Evolutionary conservation across 2,329 filamentous ascomycete species (phyloP).

Genomic region (Diaporthe sp.): DNA sequence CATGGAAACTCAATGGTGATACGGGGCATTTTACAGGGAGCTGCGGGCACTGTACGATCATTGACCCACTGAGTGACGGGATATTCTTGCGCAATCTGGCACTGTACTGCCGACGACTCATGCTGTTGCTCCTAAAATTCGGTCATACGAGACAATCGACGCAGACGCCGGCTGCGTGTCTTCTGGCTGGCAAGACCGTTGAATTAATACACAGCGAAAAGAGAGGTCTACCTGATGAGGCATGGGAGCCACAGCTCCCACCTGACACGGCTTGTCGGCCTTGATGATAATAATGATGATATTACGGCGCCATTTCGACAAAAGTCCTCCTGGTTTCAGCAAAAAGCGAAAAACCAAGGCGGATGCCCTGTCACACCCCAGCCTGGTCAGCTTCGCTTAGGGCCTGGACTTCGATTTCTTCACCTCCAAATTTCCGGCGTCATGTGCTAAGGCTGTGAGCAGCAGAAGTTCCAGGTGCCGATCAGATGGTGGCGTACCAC

Average conservation of each 20-base stretch:
- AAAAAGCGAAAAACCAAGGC: slow-evolving; percentile 25
- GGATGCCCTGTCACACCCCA: slow-evolving; percentile 27
- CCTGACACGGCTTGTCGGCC: not conserved
- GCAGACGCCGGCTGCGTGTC: not conserved
- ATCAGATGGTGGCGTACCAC: not conserved
- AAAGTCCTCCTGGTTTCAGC: slow-evolving; percentile 8
- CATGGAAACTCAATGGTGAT: slow-evolving; percentile 6
- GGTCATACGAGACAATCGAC: not conserved
- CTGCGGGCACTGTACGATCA: slow-evolving; percentile 34
- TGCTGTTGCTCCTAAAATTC: not conserved
- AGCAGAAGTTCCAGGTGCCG: not conserved
- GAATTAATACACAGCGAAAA: not conserved
- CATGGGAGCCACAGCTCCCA: not conserved
- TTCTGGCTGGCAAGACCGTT: not conserved
- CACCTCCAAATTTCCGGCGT: slow-evolving; percentile 13
- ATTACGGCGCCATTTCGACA: slow-evolving; percentile 9
- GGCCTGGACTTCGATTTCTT: slow-evolving; percentile 6
- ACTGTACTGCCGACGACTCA: slow-evolving; percentile 5
- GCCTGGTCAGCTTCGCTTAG: slow-evolving; percentile 26
- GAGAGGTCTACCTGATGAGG: not conserved
- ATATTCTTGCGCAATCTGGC: not conserved
- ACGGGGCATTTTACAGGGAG: not conserved
- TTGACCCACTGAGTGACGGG: not conserved
- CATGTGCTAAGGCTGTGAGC: not conserved
- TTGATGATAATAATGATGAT: not conserved